Base-by-base conservation (phyloP, 2,329 filamentous ascomycete genomes). In the Teratosphaeriaceae sp. region DNA sequence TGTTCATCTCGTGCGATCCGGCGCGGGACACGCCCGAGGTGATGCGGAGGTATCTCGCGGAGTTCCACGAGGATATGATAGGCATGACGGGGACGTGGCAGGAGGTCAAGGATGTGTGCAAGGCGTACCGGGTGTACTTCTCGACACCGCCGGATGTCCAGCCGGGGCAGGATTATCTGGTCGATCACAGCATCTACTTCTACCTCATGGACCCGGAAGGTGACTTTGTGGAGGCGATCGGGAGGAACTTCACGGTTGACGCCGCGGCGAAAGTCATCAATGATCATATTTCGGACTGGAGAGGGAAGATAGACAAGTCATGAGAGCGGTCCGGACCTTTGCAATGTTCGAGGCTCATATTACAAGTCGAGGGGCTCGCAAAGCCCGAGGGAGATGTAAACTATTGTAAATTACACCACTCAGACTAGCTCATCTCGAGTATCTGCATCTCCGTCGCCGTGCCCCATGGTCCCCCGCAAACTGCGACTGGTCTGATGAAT, bases 141-240 rank as follows among this genome's bases (percentile, higher is more conserved):
- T 92, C 85, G 61, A 98, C 92, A 37, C 92, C 92, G 24, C 74
- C 79, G 56, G 78, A 88, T 50, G 86, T 97, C 43, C 84, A 89
- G 73, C 84, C 88, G 1, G 92, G 90, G 1, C 85, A 96, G 72
- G 92, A 98, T 66, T 98, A 98, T 64, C 68, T 98, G 56, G 92
- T 98, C 11, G 92, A 98, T 65, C 92, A 98, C 71, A 96, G 88
- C 66, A 98, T 98, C 56, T 98, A 98, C 74, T 98, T 98, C 60
- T 98, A 98, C 66, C 70, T 98, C 54, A 98, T 98, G 92, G 92
- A 97, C 64, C 92, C 92, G 0, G 89, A 97, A 56, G 90, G 90
- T 15, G 89, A 98, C 65, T 98, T 98, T 65, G 90, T 98, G 21
- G 94, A 98, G 71, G 94, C 89, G 11, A 82, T 98, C 59, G 92